A percentile compares a stretch with the other conserved stretches of the same genome.
Evolutionary conservation across 306 rosid genomes (phyloP).

Genomic region (Inga oerstediana): DNA sequence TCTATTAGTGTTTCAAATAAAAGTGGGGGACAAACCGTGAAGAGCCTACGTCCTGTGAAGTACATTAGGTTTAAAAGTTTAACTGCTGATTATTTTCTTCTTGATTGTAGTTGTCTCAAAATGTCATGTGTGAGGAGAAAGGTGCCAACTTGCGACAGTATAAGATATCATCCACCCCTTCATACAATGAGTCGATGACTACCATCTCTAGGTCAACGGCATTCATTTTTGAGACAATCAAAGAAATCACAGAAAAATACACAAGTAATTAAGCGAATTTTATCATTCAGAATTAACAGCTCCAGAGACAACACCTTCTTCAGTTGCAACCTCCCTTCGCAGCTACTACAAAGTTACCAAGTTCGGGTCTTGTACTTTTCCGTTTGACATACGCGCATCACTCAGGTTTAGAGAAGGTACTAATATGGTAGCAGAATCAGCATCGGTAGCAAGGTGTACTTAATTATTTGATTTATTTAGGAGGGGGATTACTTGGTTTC

Average conservation of each 20-base stretch:
- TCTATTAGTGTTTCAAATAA: neutral
- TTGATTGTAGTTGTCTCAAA: neutral
- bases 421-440: neutral
- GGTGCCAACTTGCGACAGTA: neutral
- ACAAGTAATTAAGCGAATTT: neutral
- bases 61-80: neutral
- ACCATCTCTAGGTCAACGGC: neutral
- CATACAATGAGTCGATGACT: neutral
- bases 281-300: neutral
- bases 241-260: neutral
- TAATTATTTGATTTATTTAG: neutral
- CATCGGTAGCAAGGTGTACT: neutral
- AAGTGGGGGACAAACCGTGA: neutral
- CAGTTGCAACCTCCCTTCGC: neutral
- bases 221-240: constrained; percentile 3
- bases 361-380: neutral
- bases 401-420: neutral
- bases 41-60: constrained; percentile 5
- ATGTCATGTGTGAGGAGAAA: neutral
- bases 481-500: neutral
- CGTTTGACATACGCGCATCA: neutral
- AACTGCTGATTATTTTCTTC: neutral
- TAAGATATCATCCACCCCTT: neutral
- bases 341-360: neutral
- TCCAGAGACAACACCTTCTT: neutral